phyloP scores from a whole-genome alignment of 805 yeast species.

The Myxozyma lipomycoides region DNA sequence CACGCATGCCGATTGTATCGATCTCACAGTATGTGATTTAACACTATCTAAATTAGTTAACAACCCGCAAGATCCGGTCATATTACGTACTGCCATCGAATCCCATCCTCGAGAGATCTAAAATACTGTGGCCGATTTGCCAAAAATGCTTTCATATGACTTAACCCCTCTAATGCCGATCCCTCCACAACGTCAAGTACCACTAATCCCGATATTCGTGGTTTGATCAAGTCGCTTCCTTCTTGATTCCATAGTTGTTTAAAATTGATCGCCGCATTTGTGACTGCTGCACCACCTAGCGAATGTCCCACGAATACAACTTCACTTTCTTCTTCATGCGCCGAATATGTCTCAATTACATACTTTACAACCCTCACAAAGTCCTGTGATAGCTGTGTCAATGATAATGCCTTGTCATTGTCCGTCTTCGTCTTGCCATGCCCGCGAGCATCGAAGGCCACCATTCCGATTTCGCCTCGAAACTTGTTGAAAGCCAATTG shows the following conservation, averaged over 20 bases:
- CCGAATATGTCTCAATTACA: constrained; percentile 36
- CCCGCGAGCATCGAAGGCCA: constrained; percentile 78
- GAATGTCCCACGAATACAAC: constrained; percentile 81
- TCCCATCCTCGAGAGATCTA: constrained; percentile 50
- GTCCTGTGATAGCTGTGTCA: constrained; percentile 57
- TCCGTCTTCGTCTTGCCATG: constrained; percentile 58
- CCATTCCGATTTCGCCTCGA: constrained; percentile 53
- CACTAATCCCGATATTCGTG: constrained; percentile 56
- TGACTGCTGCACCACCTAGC: constrained; percentile 81
- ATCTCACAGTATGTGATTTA: constrained; percentile 51
- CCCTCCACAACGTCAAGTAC: constrained; percentile 94
- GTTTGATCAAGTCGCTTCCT: constrained; percentile 7
- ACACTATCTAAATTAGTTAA: constrained; percentile 32
- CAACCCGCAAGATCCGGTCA: neutral
- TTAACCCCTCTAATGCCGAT: constrained; percentile 69
- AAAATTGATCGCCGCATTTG: constrained; percentile 45
- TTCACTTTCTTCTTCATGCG: constrained; percentile 26
- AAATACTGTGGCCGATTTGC: constrained; percentile 62
- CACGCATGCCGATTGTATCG: constrained; percentile 57
- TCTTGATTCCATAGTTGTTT: constrained; percentile 6
- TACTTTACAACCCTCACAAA: constrained; percentile 46
- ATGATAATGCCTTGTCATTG: constrained; percentile 40
- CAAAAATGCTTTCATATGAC: constrained; percentile 64
- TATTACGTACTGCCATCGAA: constrained; percentile 63
- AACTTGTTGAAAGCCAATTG: constrained; percentile 16